Conservation (phyloP, 768 basidiomycete genomes). For the Albatrellus ellisii region DNA sequence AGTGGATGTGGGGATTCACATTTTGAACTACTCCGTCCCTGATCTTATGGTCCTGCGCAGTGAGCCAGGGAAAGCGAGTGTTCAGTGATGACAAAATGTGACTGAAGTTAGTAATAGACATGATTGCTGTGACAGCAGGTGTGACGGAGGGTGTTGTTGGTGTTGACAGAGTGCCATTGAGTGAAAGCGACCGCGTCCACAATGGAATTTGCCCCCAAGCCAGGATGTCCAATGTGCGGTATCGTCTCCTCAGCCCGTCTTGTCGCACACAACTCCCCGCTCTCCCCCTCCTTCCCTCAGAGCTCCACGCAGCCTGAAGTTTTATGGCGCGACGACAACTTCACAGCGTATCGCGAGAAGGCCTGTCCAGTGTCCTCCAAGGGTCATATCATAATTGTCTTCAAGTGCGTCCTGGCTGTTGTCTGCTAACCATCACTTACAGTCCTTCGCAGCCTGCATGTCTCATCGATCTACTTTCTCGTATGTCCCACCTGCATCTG, state of each 20-base stretch:
- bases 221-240: conserved; percentile 68
- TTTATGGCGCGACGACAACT: conserved; percentile 66
- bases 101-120: too few relatives aligned
- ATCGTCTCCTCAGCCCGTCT: conserved; percentile 46
- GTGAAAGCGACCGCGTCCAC: too few relatives aligned
- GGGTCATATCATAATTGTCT: conserved; percentile 59
- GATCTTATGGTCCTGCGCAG: too few relatives aligned
- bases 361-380: conserved; percentile 58
- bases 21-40: too few relatives aligned
- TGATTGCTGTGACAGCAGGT: too few relatives aligned
- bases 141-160: too few relatives aligned
- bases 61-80: too few relatives aligned
- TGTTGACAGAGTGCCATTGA: too few relatives aligned
- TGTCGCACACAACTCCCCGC: conserved; percentile 24
- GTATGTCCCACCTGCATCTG: conserved; percentile 18
- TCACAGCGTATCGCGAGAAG: conserved; percentile 62
- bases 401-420: conserved; percentile 58
- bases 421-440: too few relatives aligned
- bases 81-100: too few relatives aligned
- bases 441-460: conserved; percentile 52
- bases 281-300: conserved; percentile 31
- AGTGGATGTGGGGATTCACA: too few relatives aligned
- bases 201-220: conserved; percentile 46
- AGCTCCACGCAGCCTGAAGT: conserved; percentile 41
- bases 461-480: conserved; percentile 68